phyloP scores from a whole-genome alignment of 257 asterid genomes.

The Misopates orontium region DNA sequence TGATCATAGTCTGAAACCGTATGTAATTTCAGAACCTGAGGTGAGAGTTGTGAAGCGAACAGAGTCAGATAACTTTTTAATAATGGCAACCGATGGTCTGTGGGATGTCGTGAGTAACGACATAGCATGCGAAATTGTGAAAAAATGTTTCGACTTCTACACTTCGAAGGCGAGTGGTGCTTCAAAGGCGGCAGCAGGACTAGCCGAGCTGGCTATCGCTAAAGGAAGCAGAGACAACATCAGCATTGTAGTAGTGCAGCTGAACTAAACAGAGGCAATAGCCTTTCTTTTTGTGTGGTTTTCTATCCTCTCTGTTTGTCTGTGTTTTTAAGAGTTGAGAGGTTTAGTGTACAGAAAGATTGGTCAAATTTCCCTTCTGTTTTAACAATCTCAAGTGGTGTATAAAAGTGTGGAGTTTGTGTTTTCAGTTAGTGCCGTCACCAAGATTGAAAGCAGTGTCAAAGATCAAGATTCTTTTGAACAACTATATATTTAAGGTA shows the following conservation, averaged over 20 bases:
- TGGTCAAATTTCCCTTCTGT: too few species aligned
- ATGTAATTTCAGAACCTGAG: slow-evolving; percentile 50
- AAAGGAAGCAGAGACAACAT: slow-evolving; percentile 63
- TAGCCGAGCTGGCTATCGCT: slow-evolving; percentile 57
- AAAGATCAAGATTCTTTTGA: slow-evolving; percentile 15
- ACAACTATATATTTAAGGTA: slow-evolving; percentile 35
- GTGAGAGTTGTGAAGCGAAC: slow-evolving; percentile 39
- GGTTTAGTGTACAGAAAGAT: too few species aligned
- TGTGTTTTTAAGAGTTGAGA: background rate
- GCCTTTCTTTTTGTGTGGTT: background rate
- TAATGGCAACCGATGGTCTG: slow-evolving; percentile 62
- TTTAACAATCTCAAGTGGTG: too few species aligned
- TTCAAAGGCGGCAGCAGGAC: slow-evolving; percentile 41
- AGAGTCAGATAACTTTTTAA: slow-evolving; percentile 47
- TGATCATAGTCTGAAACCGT: slow-evolving; percentile 41
- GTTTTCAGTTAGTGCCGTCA: too few species aligned
- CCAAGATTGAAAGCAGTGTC: background rate
- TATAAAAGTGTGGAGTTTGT: too few species aligned
- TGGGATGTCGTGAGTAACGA: slow-evolving; percentile 62
- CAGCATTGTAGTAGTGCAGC: slow-evolving; percentile 52
- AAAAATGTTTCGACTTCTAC: slow-evolving; percentile 29
- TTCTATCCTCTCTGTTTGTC: background rate
- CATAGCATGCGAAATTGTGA: slow-evolving; percentile 42
- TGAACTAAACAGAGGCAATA: slow-evolving; percentile 13
- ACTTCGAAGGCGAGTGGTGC: slow-evolving; percentile 15